Conservation (phyloP, 1,139 yeast species). For the Debaryomyces fabryi region DNA sequence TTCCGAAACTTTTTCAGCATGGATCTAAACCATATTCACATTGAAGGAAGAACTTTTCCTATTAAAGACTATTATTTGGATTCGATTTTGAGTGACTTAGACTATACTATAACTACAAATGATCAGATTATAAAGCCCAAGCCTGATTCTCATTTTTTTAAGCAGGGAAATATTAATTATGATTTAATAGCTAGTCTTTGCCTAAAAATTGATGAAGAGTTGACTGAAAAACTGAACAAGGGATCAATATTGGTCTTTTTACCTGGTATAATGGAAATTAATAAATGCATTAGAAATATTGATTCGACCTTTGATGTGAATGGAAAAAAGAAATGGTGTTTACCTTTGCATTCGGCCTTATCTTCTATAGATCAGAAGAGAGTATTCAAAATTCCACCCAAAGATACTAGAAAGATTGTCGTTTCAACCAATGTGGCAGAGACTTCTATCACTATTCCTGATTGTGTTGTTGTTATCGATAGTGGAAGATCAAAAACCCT, state of each 20-base stretch:
- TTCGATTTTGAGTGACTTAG: constrained; percentile 54
- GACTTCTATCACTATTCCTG: constrained; percentile 90
- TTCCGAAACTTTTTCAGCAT: constrained; percentile 64
- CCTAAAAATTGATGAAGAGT: constrained; percentile 49
- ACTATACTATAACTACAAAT: constrained; percentile 52
- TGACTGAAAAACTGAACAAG: constrained; percentile 40
- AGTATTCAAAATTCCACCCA: constrained; percentile 62
- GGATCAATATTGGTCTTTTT: constrained; percentile 86
- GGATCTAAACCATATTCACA: constrained; percentile 63
- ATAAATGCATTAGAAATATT: constrained; percentile 40
- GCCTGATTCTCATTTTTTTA: constrained; percentile 65
- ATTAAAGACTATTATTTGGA: constrained; percentile 77
- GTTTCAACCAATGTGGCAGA: constrained; percentile 89
- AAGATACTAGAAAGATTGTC: constrained; percentile 70
- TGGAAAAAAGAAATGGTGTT: constrained; percentile 39
- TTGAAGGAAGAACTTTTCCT: constrained; percentile 93
- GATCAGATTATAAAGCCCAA: constrained; percentile 53
- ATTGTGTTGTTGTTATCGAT: constrained; percentile 90
- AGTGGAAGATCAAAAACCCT: constrained; percentile 83
- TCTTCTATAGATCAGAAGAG: constrained; percentile 78
- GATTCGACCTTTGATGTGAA: constrained; percentile 20
- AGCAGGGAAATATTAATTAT: constrained; percentile 69
- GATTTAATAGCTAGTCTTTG: constrained; percentile 66
- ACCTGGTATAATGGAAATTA: constrained; percentile 91
- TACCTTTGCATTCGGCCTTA: constrained; percentile 88